Conservation (phyloP, 1,139 yeast genomes). For the Geotrichum histeridarum region DNA sequence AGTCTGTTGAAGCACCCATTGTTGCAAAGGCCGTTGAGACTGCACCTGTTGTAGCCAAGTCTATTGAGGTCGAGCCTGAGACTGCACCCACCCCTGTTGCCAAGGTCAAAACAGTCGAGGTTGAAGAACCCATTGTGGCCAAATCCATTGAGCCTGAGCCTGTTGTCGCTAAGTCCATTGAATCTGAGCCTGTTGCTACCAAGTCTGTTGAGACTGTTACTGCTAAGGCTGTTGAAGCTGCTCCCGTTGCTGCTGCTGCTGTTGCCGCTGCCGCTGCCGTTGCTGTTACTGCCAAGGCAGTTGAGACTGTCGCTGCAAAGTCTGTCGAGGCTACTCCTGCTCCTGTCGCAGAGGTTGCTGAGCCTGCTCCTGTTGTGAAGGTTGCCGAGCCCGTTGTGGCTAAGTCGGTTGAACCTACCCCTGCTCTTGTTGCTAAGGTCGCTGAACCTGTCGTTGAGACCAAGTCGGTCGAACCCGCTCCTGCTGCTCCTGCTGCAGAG, state of each 20-base stretch:
- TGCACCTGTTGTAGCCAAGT: not conserved
- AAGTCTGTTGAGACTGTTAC: not conserved
- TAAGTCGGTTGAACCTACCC: not conserved
- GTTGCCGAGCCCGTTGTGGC: conserved; percentile 3
- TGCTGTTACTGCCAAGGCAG: not conserved
- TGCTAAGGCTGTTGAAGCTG: not conserved
- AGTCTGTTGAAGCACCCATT: not conserved
- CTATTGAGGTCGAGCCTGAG: not conserved
- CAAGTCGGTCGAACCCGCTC: not conserved
- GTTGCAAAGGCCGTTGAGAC: not conserved
- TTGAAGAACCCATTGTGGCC: conserved; percentile 3
- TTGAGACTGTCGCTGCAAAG: not conserved
- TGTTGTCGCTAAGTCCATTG: not conserved
- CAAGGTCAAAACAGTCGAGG: too few relatives aligned
- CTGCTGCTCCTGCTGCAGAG: conserved; percentile 3
- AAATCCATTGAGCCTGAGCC: not conserved
- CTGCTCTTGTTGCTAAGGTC: not conserved
- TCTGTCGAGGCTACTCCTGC: conserved; percentile 1
- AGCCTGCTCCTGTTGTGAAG: conserved; percentile 3
- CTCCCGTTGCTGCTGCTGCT: not conserved
- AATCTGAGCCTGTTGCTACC: not conserved
- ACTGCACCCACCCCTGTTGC: not conserved
- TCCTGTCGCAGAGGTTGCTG: conserved; percentile 5
- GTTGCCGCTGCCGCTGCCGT: not conserved
- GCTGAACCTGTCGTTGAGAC: conserved; percentile 3